Conservation (phyloP, 1,284 basidiomycete species). For the Mycena sp. region DNA sequence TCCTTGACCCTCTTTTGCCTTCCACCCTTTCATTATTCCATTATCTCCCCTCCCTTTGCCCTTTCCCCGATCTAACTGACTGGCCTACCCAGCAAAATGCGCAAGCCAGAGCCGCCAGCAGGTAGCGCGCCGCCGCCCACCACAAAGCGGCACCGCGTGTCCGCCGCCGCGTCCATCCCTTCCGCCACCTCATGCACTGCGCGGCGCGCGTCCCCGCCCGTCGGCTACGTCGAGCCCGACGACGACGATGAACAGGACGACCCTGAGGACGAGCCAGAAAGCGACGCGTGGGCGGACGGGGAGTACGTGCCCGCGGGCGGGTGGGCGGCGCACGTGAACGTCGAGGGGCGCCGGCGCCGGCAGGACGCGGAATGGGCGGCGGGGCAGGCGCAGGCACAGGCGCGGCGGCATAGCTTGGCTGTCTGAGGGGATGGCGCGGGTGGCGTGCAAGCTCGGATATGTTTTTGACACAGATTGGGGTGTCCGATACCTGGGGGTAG, state of each 20-base stretch:
- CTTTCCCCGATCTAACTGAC: too few species aligned
- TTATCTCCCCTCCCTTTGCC: too few species aligned
- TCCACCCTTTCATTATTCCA: too few species aligned
- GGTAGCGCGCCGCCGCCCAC: slow-evolving; percentile 39
- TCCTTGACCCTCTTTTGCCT: too few species aligned
- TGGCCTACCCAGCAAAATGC: slow-evolving; percentile 85
- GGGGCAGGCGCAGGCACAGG: slow-evolving; percentile 42
- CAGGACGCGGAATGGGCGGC: slow-evolving; percentile 39
- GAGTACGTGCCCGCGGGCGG: slow-evolving; percentile 56
- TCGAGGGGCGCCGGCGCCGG: slow-evolving; percentile 61
- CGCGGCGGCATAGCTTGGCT: slow-evolving; percentile 50
- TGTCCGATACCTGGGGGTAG: too few species aligned
- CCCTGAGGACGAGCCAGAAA: slow-evolving; percentile 60
- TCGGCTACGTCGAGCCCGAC: background rate
- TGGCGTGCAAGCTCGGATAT: background rate
- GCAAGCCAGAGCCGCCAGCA: slow-evolving; percentile 76
- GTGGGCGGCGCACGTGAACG: slow-evolving; percentile 50
- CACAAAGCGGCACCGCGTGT: slow-evolving; percentile 42
- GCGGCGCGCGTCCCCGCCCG: slow-evolving; percentile 21
- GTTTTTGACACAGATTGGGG: too few species aligned
- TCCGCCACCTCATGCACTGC: background rate
- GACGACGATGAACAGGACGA: slow-evolving; percentile 22
- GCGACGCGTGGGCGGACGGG: slow-evolving; percentile 74
- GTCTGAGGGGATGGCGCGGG: background rate
- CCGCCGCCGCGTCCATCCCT: slow-evolving; percentile 32